These are phyloP conservation scores for Ustilago curta DNA, from an alignment of 1,284 basidiomycete genomes.

Conservation along the genomic window DNA sequence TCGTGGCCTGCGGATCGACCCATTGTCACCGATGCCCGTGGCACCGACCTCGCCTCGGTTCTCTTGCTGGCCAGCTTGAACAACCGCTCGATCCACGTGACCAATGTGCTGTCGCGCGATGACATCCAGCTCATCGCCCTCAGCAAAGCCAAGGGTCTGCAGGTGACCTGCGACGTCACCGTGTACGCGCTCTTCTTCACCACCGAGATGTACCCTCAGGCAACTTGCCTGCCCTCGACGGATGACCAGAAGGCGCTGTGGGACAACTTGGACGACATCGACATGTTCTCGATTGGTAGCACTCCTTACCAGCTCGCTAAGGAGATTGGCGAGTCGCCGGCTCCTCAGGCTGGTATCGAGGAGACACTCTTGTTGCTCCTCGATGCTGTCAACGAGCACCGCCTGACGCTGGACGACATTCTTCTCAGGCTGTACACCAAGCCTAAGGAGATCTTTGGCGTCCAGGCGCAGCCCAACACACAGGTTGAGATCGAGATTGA, in stretches of 20 bases:
- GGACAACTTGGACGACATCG: conserved; percentile 85
- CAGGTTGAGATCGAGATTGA: conserved; percentile 91
- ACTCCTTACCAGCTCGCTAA: conserved; percentile 82
- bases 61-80: conserved; percentile 92
- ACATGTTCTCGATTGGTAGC: conserved; percentile 89
- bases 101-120: conserved; percentile 88
- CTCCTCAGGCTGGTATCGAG: conserved; percentile 83
- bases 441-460: conserved; percentile 89
- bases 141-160: conserved; percentile 91
- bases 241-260: conserved; percentile 88
- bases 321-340: conserved; percentile 77
- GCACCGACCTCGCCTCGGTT: conserved; percentile 91
- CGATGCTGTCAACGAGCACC: conserved; percentile 83
- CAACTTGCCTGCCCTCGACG: conserved; percentile 78
- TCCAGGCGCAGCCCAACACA: conserved; percentile 82
- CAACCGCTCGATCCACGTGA: conserved; percentile 88
- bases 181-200: conserved; percentile 93
- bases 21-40: conserved; percentile 92
- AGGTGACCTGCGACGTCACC: conserved; percentile 95
- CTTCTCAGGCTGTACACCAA: conserved; percentile 86
- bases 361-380: conserved; percentile 90
- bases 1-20: conserved; percentile 91
- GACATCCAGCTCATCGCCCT: conserved; percentile 92
- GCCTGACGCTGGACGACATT: conserved; percentile 86
- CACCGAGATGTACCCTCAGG: conserved; percentile 74